These are phyloP conservation scores for Diutina scorzettiae DNA, from an alignment of 1,139 yeast species.

Conservation along the genomic window DNA sequence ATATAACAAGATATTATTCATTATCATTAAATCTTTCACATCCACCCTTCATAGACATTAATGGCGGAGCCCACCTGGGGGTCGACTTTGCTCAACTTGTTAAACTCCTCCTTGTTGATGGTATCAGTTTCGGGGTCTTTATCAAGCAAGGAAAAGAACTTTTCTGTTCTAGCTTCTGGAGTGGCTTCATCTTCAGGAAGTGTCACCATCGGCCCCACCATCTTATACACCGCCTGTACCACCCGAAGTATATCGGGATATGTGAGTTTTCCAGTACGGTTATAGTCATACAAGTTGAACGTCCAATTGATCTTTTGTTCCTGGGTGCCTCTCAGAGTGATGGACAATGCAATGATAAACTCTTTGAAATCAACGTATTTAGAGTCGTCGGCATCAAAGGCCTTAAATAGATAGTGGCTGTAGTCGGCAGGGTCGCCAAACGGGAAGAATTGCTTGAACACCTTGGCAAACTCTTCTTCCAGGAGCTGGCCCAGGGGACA, in stretches of 20 bases:
- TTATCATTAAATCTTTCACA: constrained; percentile 18
- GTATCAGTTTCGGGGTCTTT: constrained; percentile 53
- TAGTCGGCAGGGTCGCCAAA: constrained; percentile 95
- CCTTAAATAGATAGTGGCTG: constrained; percentile 78
- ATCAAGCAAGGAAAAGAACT: constrained; percentile 64
- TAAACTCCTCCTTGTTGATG: constrained; percentile 71
- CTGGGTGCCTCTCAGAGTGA: constrained; percentile 78
- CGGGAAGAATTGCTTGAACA: constrained; percentile 94
- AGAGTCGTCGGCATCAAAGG: constrained; percentile 72
- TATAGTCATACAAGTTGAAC: constrained; percentile 75
- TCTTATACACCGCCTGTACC: constrained; percentile 76
- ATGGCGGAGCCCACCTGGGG: constrained; percentile 74
- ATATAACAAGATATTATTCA: too few species aligned
- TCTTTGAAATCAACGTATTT: constrained; percentile 88
- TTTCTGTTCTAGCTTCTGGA: constrained; percentile 77
- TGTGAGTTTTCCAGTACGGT: constrained; percentile 61
- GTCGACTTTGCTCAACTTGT: constrained; percentile 69
- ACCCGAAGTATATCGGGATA: constrained; percentile 73
- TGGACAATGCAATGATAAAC: constrained; percentile 77
- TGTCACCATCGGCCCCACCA: constrained; percentile 93
- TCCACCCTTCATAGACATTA: constrained; percentile 68
- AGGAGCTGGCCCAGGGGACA: constrained; percentile 87
- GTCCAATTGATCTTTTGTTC: constrained; percentile 87
- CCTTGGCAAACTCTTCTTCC: constrained; percentile 80
- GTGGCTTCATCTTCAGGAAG: constrained; percentile 87